Base-by-base conservation (phyloP, 805 yeast species). In the Candida easanensis region DNA sequence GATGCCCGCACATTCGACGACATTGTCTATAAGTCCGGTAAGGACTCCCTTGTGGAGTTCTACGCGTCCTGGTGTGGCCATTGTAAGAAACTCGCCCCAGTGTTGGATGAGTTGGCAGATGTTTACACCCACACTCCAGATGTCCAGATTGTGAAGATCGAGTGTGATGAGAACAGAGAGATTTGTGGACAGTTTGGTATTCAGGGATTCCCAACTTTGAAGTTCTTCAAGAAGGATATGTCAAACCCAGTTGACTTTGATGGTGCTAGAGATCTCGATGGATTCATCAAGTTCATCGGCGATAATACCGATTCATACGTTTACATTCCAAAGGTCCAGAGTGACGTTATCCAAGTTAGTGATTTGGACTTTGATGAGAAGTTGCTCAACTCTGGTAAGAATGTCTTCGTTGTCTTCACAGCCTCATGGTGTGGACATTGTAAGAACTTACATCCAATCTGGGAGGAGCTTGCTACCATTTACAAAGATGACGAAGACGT, bases 11-110 rank as follows among this genome's bases (percentile, higher is more conserved):
- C 68, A 48, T 82, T 82, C 57, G 76, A 78, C 40, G 75, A 72
- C 15, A 61, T 77, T 33, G 84, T 80, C 15, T 64, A 74, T 41
- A 74, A 79, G 36, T 74, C 84, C 5, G 80, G 76, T 26, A 84
- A 84, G 71, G 84, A 81, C 55, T 76, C 90, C 9, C 73, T 88
- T 49, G 87, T 88, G 50, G 85, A 88, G 70, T 91, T 89, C 70
- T 91, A 87, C 62, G 97, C 98, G 39, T 89, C 95, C 62, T 90
- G 97, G 97, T 89, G 96, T 73, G 89, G 95, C 38, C 96, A 89
- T 74, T 88, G 97, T 74, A 88, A 88, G 74, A 87, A 76, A 62
- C 74, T 90, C 61, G 91, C 89, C 35, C 96, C 97, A 56, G 74
- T 73, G 45, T 88, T 82, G 73, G 95, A 86, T 57, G 90, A 89